Base-by-base conservation (phyloP, 2,329 filamentous ascomycete genomes). In the Ciborinia camelliae region DNA sequence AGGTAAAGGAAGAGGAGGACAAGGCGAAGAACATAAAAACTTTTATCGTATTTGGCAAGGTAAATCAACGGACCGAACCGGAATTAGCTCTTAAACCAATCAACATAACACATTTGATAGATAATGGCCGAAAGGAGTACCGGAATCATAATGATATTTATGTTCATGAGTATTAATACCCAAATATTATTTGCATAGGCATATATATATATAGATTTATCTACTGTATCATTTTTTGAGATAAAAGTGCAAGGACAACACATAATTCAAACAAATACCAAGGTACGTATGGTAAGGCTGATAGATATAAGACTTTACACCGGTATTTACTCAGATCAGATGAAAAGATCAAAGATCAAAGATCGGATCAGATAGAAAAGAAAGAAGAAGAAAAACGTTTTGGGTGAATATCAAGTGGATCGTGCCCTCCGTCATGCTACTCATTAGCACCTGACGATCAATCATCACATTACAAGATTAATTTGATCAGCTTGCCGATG, bases 401-500 rank as follows among this genome's bases (percentile, higher is more conserved):
- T n/a, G 12, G 23, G 23, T 43, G 4, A 43, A 43, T 7, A 20
- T 20, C 18, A 41, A 43, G 37, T 57, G 37, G 53, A 57, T 43
- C 26, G 37, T 43, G 53, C 26, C n/a, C 37, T 57, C 52, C 32
- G 52, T 54, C 52, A 54, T 39, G 35, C 50, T n/a, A 52, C 18
- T 23, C 30, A 53, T 12, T 35, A 8, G 18, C 14, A 37, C 23
- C 10, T 8, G 26, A 23, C 14, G 37, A 35, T 43, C 37, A 43
- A 15, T n/a, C 15, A 23, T 2, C 23, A 52, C 50, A 53, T 26
- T n/a, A 57, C 28, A n/a, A 30, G 28, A 26, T 18, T 43, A 41
- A 8, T 30, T 20, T n/a, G 12, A 57, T 57, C 53, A 57, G 53
- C 53, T 43, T 43, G 39, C 53, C 53, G 37, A 57, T 26, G 28